Percentiles rank a stretch among this genome's conserved stretches.
phyloP scores from a whole-genome alignment of 768 basidiomycete genomes.

The Auriscalpium microsporum region DNA sequence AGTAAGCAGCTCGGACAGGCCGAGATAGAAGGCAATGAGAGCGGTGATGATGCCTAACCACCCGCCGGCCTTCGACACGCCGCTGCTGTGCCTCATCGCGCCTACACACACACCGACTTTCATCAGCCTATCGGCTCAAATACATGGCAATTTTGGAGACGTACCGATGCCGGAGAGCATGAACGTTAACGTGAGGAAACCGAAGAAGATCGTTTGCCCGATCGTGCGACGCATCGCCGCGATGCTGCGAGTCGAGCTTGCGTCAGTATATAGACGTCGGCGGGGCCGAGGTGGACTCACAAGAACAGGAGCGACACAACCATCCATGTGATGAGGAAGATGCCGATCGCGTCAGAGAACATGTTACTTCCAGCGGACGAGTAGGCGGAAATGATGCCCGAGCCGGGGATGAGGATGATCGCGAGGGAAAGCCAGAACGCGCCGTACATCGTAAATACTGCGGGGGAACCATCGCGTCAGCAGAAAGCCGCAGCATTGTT shows the following conservation, averaged over 20 bases:
- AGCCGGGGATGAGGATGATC: slow-evolving; percentile 59
- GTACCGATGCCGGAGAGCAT: slow-evolving; percentile 34
- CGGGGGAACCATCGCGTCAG: neutral
- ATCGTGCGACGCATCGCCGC: slow-evolving; percentile 44
- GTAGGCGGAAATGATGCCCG: slow-evolving; percentile 55
- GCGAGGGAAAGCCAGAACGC: slow-evolving; percentile 87
- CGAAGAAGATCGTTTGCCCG: slow-evolving; percentile 41
- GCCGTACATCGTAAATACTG: slow-evolving; percentile 77
- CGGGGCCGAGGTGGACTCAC: slow-evolving; percentile 35
- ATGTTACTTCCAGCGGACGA: slow-evolving; percentile 20
- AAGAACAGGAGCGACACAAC: slow-evolving; percentile 60
- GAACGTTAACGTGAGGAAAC: slow-evolving; percentile 48
- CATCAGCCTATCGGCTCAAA: too few relatives aligned
- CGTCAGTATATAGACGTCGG: neutral
- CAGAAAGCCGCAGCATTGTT: too few relatives aligned
- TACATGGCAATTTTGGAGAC: slow-evolving; percentile 4
- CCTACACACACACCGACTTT: too few relatives aligned
- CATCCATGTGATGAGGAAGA: slow-evolving; percentile 70
- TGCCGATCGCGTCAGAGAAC: slow-evolving; percentile 53
- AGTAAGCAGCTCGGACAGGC: slow-evolving; percentile 33
- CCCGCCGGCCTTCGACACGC: slow-evolving; percentile 33
- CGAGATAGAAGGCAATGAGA: slow-evolving; percentile 38
- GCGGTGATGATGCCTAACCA: slow-evolving; percentile 38
- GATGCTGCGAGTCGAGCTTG: slow-evolving; percentile 24
- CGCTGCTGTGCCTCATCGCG: too few relatives aligned